Conservation (phyloP, 2,329 filamentous ascomycete species). For the Aureobasidium sp. region DNA sequence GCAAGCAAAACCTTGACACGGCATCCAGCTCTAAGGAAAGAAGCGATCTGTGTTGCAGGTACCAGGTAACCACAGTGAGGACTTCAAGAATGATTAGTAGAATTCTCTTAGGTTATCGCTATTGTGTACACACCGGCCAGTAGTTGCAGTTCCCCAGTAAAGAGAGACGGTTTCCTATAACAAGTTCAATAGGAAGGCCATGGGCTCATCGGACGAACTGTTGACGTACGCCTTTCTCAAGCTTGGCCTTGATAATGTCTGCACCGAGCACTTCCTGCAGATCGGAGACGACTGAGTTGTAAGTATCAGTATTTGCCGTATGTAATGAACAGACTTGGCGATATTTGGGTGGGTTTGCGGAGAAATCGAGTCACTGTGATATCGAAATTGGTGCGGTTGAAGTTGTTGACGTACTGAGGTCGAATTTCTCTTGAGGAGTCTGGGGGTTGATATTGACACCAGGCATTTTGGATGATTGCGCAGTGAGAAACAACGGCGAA, state of each 20-base stretch:
- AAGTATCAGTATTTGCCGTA: neutral
- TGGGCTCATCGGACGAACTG: neutral
- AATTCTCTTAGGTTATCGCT: fast-evolving
- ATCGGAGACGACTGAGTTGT: neutral
- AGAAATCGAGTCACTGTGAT: neutral
- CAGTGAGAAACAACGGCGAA: neutral
- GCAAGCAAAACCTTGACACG: slow-evolving; percentile 45
- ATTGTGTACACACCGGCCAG: slow-evolving; percentile 46
- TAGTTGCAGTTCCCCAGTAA: slow-evolving; percentile 86
- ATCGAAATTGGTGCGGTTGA: neutral
- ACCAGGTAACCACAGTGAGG: slow-evolving; percentile 89
- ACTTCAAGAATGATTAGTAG: neutral
- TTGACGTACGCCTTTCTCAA: neutral
- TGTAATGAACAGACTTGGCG: neutral
- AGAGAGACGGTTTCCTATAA: slow-evolving; percentile 36
- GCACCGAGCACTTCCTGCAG: neutral
- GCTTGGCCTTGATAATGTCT: neutral
- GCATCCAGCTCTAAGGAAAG: slow-evolving; percentile 78
- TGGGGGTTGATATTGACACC: slow-evolving; percentile 7
- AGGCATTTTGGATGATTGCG: neutral
- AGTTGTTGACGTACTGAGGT: slow-evolving; percentile 46
- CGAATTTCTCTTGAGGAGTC: slow-evolving; percentile 54
- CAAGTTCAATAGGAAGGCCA: neutral
- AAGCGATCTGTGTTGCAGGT: slow-evolving; percentile 80
- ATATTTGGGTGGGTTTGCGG: neutral